Evolutionary conservation across 495 filamentous ascomycete genomes (phyloP), one percentile per base, ranked within the genome.

Genomic region (Xylaria nigripes): DNA sequence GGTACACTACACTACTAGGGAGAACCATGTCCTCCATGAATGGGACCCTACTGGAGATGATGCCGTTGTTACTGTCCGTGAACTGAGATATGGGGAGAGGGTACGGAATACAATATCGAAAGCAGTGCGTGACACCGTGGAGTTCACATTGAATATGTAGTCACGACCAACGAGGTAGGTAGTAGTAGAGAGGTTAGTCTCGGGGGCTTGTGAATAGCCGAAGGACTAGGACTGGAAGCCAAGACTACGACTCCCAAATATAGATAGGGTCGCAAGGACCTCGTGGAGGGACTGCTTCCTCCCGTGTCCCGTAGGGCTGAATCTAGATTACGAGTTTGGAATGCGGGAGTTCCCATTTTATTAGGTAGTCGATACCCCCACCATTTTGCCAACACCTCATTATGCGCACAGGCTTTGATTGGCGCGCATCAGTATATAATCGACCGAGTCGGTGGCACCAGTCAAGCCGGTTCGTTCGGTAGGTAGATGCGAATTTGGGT

Each of bases 351-450:
- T 45, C 18, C 50, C 23, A 43, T 55, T 49, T 49, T 50, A 55
- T 49, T 50, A 55, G n/a, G n/a, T n/a, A n/a, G 46, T 50, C 53
- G 45, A 44, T 38, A 43, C 53, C 53, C 53, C 53, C 50, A 29
- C 19, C 51, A 29, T 27, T 48, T 48, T 3, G 36, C 45, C 46
- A 44, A 49, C 42, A 36, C 6, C 36, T 50, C 45, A 24, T 19
- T 15, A 55, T 59, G 56, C 56, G 56, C 51, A 43, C 19, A 44
- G 56, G 38, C 41, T 48, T 19, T 59, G 51, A 59, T 59, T 59
- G 56, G 56, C 51, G 53, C 53, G 46, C 53, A 55, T 24, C 0
- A 44, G 10, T 27, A 29, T 49, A 50, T 43, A 2, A 2, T 22
- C n/a, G 6, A 46, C 27, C 34, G 16, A 48, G n/a, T 21, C 23